Evolutionary conservation across 2,329 filamentous ascomycete genomes (phyloP).

Genomic region (Xylaria sp.): DNA sequence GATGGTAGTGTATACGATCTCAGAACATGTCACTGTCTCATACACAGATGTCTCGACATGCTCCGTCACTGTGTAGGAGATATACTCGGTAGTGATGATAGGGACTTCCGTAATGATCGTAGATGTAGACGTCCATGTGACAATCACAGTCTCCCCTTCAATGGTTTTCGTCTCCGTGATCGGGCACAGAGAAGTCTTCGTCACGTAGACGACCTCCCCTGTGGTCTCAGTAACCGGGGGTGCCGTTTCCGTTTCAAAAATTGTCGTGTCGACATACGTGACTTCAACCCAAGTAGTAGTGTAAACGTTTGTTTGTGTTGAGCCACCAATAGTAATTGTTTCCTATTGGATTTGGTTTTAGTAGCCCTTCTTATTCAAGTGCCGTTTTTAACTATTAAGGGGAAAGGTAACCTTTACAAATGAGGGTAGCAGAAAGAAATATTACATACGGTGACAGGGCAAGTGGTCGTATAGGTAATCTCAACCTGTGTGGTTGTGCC

Average conservation of each 20-base stretch:
- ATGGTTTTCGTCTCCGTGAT: slow-evolving; percentile 59
- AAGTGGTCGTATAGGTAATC: slow-evolving; percentile 54
- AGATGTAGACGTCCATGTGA: slow-evolving; percentile 55
- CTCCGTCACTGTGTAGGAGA: slow-evolving; percentile 49
- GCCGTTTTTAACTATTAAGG: not conserved
- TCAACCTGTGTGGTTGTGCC: slow-evolving; percentile 52
- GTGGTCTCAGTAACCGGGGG: slow-evolving; percentile 54
- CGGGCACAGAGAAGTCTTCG: slow-evolving; percentile 58
- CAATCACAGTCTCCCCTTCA: slow-evolving; percentile 54
- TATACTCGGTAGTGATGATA: slow-evolving; percentile 48
- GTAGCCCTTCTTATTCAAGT: not conserved
- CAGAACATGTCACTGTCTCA: slow-evolving; percentile 54
- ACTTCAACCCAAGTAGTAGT: slow-evolving; percentile 48
- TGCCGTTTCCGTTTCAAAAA: slow-evolving; percentile 32
- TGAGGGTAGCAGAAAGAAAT: not conserved
- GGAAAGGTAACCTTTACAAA: not conserved
- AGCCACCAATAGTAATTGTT: slow-evolving; percentile 37
- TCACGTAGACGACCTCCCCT: slow-evolving; percentile 55
- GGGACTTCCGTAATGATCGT: slow-evolving; percentile 50
- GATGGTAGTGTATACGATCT: slow-evolving; percentile 57
- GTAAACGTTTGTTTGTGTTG: slow-evolving; percentile 32
- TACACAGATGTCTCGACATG: slow-evolving; percentile 49
- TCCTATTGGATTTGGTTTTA: slow-evolving; percentile 29
- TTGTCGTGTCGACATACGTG: slow-evolving; percentile 36
- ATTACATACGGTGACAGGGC: slow-evolving; percentile 43